Conservation (phyloP, 2,329 filamentous ascomycete genomes). For the Penicillium janthinellum region DNA sequence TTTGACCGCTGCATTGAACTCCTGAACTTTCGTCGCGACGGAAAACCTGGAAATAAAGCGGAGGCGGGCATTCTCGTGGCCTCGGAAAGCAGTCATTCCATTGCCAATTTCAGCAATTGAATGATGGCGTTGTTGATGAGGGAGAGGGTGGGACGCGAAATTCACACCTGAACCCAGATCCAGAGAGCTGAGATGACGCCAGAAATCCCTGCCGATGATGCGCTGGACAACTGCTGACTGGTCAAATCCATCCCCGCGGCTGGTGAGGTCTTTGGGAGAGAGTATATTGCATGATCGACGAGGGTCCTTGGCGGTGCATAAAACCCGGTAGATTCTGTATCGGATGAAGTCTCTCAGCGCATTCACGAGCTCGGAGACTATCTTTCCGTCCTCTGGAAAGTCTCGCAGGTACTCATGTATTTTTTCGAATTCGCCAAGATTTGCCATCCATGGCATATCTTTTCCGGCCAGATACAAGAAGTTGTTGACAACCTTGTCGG, state of each 20-base stretch:
- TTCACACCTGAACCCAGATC: background rate
- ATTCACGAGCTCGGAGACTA: slow-evolving; percentile 23
- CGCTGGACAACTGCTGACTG: slow-evolving; percentile 13
- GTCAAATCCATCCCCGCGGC: background rate
- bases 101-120: slow-evolving; percentile 17
- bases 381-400: slow-evolving; percentile 13
- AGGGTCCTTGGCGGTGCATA: slow-evolving; percentile 5
- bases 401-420: slow-evolving; percentile 26
- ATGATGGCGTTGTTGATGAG: background rate
- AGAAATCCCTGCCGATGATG: slow-evolving; percentile 16
- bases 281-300: slow-evolving; percentile 3
- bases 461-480: slow-evolving; percentile 37
- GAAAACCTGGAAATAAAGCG: background rate
- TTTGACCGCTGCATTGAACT: slow-evolving; percentile 5
- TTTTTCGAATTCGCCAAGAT: slow-evolving; percentile 33
- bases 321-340: slow-evolving; percentile 27
- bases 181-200: slow-evolving; percentile 4
- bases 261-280: background rate
- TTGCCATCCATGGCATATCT: slow-evolving; percentile 44
- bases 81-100: slow-evolving; percentile 14
- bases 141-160: no score
- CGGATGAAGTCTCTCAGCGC: slow-evolving; percentile 37
- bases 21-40: background rate
- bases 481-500: slow-evolving; percentile 48
- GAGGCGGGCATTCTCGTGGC: slow-evolving; percentile 13